These are phyloP conservation scores for Amanita jacksonii DNA, from an alignment of 768 basidiomycete genomes.

Conservation along the genomic window DNA sequence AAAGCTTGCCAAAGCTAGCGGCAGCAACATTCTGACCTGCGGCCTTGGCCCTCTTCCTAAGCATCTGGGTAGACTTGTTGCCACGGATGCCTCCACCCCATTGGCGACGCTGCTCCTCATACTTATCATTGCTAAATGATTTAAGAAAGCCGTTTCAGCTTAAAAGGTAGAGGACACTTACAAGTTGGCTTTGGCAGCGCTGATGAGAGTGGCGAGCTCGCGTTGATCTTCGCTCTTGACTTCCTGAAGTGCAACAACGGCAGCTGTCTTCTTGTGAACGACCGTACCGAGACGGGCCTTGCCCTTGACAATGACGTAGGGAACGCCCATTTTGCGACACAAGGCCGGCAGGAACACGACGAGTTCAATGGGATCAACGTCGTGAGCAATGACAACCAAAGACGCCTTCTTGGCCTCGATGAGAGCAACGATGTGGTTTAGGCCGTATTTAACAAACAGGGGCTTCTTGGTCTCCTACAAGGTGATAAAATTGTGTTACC, in stretches of 20 bases:
- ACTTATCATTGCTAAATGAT: slow-evolving; percentile 70
- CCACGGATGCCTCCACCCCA: slow-evolving; percentile 98
- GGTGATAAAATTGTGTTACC: not conserved
- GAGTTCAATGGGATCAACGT: slow-evolving; percentile 98
- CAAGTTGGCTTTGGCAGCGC: slow-evolving; percentile 97
- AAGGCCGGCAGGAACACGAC: slow-evolving; percentile 97
- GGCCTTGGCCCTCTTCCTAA: slow-evolving; percentile 91
- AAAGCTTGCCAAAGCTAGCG: slow-evolving; percentile 57
- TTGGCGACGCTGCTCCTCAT: slow-evolving; percentile 81
- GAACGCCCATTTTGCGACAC: slow-evolving; percentile 99
- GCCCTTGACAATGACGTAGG: slow-evolving; percentile 97
- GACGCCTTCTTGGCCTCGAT: slow-evolving; percentile 96
- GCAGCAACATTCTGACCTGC: slow-evolving; percentile 57
- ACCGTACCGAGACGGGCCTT: slow-evolving; percentile 98
- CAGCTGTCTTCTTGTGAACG: slow-evolving; percentile 97
- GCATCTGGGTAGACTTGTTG: slow-evolving; percentile 89
- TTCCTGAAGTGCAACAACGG: slow-evolving; percentile 85
- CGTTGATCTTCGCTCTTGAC: slow-evolving; percentile 92
- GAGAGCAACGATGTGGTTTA: slow-evolving; percentile 95
- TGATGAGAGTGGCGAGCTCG: slow-evolving; percentile 86
- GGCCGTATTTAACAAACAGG: slow-evolving; percentile 88
- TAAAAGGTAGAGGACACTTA: slow-evolving; percentile 26
- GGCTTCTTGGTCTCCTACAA: slow-evolving; percentile 88
- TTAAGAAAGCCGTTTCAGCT: not conserved
- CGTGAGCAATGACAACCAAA: slow-evolving; percentile 92